Conservation (phyloP, 2,329 filamentous ascomycete genomes). For the Talaromyces sp. region DNA sequence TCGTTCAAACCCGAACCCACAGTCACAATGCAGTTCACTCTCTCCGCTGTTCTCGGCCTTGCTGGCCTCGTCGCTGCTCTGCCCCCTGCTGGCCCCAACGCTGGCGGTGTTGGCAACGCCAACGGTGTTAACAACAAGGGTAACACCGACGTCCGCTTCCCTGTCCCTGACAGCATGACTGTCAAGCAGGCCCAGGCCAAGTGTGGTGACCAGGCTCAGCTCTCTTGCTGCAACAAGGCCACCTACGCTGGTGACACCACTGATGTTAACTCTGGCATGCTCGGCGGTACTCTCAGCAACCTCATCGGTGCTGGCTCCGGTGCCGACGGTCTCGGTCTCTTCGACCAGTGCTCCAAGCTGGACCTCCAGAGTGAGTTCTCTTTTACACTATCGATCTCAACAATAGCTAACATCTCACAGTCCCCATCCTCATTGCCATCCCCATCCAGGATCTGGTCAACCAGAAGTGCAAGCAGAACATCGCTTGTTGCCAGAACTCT, state of each 20-base stretch:
- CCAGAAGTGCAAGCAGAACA: slow-evolving; percentile 46
- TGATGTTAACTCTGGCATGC: slow-evolving; percentile 34
- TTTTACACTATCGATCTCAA: neutral
- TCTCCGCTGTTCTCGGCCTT: slow-evolving; percentile 38
- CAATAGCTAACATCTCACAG: slow-evolving; percentile 7
- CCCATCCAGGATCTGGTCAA: slow-evolving; percentile 37
- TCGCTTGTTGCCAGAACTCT: slow-evolving; percentile 44
- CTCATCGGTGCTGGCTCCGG: slow-evolving; percentile 39
- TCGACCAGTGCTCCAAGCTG: slow-evolving; percentile 48
- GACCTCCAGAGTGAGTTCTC: slow-evolving; percentile 31
- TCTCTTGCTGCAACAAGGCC: slow-evolving; percentile 46
- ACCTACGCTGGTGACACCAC: slow-evolving; percentile 40
- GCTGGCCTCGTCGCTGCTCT: slow-evolving; percentile 37
- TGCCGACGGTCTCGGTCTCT: slow-evolving; percentile 40
- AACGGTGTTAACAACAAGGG: slow-evolving; percentile 36
- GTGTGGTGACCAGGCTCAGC: slow-evolving; percentile 42
- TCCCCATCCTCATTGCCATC: slow-evolving; percentile 31
- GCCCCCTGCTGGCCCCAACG: slow-evolving; percentile 23
- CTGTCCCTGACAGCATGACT: slow-evolving; percentile 34
- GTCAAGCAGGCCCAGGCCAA: slow-evolving; percentile 43
- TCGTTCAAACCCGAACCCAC: slow-evolving; percentile 35
- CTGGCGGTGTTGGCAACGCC: slow-evolving; percentile 24
- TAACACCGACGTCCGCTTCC: slow-evolving; percentile 38
- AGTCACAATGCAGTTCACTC: slow-evolving; percentile 43
- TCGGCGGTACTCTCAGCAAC: slow-evolving; percentile 37